Evolutionary conservation across 2,329 filamentous ascomycete genomes (phyloP), one percentile per base, ranked within the genome.

Genomic region (Trichoderma sp.): DNA sequence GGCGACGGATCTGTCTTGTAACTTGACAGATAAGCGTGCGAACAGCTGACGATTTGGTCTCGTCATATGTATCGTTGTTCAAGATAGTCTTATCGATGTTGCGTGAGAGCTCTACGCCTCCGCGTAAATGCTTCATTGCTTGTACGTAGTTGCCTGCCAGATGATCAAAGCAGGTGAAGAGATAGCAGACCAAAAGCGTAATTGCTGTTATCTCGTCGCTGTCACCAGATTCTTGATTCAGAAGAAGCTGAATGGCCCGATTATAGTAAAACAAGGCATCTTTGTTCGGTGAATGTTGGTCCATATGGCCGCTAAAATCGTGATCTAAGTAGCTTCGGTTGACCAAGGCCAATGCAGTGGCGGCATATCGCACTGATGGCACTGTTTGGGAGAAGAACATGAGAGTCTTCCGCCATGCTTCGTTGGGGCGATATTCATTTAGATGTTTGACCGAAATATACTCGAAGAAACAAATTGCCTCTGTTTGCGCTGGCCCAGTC

Each of bases 331-430:
- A 56, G 65, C 33, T 56, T 35, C 45, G 65, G 29, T 68, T 56
- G 27, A 6, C 18, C 65, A 68, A 68, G 18, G 65, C 65, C n/a
- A 68, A 56, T 24, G 65, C 65, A 3, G 12, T n/a, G 12, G 65
- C 65, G 14, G 65, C 65, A 35, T 68, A 56, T 14, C 65, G 29
- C 65, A 68, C 65, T 27, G 65, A 35, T 35, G 65, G 65, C 12
- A 68, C 65, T 27, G 65, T 68, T 35, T 68, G 65, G n/a, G 65
- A 68, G 45, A 68, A 68, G 29, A 68, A 68, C 65, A 68, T 68
- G 65, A 68, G 65, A 11, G 16, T 56, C n/a, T 56, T 27, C 2
- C 41, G 27, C 65, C 65, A 68, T 35, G 29, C 27, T 18, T 56
- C 29, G 2, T 7, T 21, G 3, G 45, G 29, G 18, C 27, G 65